Evolutionary conservation across 257 asterid genomes (phyloP), one percentile per base, ranked within the genome.

Genomic region (Mitragyna speciosa): DNA sequence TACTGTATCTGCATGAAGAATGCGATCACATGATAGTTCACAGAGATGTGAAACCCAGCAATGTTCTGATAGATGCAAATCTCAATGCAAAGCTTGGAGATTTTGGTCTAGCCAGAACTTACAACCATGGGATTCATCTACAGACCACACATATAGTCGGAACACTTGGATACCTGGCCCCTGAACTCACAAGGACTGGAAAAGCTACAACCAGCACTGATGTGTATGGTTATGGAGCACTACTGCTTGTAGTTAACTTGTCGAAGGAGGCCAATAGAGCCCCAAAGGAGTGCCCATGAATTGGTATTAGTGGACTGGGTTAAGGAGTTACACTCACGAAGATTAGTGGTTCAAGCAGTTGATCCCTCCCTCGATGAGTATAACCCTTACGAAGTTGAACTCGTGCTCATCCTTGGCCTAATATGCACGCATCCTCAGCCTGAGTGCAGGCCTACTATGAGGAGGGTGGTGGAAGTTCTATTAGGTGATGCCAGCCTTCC

Each of bases 211-310:
- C 74, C 19, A 63, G 24, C 45, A 78, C 75, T 2, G 80, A 82
- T 56, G 85, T 82, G 20, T 82, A 71, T 68, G 80, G 82, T 65
- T 73, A 22, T 48, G 85, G 82, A 51, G 77, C 79, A 54, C 36
- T 82, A 28, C 49, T 73, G 74, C 73, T 82, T 30, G 85, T n/a
- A 82, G 77, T 72, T 82, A 33, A 76, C 74, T 6, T 66, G 77
- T 48, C 83, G 85, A 48, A 71, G 85, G 59, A 82, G 80, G 73
- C 77, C 85, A 30, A 78, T 82, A 22, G 80, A 82, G 28, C 84
- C 79, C 26, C 58, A 76, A 30, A 77, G 58, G 69, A 66, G 49
- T 49, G 70, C 82, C 1, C 51, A 77, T 24, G 79, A 77, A 64
- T 39, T 82, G 19, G 66, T 82, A 12, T 49, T 65, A 3, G 63